Evolutionary conservation across 2,329 filamentous ascomycete genomes (phyloP).

Genomic region (Ophiosphaerella korrae): DNA sequence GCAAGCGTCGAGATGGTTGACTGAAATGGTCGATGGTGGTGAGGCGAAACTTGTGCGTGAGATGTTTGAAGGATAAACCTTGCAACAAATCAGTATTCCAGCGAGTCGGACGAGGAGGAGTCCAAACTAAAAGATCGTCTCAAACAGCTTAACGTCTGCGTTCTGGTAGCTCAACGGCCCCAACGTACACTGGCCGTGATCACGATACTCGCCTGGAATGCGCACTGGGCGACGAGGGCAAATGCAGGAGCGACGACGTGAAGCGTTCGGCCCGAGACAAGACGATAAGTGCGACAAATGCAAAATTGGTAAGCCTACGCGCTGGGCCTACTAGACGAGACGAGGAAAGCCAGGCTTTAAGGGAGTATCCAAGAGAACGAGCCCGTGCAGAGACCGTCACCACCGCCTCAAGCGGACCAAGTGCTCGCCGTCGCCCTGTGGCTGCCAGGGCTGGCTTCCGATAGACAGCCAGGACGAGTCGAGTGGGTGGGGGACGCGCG

Average conservation of each 20-base stretch:
- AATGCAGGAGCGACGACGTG: conserved; percentile 35
- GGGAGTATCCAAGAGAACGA: conserved; percentile 20
- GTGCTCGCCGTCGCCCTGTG: conserved; percentile 23
- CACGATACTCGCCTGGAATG: conserved; percentile 27
- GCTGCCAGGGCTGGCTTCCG: conserved; percentile 29
- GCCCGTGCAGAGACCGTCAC: conserved; percentile 33
- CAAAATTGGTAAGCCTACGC: conserved; percentile 35
- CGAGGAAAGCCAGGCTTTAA: conserved; percentile 24
- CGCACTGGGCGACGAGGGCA: conserved; percentile 39
- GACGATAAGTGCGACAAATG: conserved; percentile 37
- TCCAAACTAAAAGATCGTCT: conserved; percentile 38
- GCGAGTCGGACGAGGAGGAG: conserved; percentile 30
- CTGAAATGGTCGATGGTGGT: conserved; percentile 28
- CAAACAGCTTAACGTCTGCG: conserved; percentile 42
- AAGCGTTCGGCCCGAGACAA: conserved; percentile 45
- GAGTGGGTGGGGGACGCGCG: conserved; percentile 22
- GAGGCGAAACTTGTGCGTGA: conserved; percentile 36
- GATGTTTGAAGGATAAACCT: conserved; percentile 43
- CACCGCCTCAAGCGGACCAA: conserved; percentile 14
- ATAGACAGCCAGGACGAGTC: conserved; percentile 12
- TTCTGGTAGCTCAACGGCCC: conserved; percentile 39
- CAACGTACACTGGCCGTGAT: conserved; percentile 36
- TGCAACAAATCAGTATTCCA: conserved; percentile 39
- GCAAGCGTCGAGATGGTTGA: conserved; percentile 43
- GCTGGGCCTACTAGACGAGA: conserved; percentile 23